Evolutionary conservation across 192 early-diverging fungal species (phyloP).

Genomic region (Oehlia diaphana): DNA sequence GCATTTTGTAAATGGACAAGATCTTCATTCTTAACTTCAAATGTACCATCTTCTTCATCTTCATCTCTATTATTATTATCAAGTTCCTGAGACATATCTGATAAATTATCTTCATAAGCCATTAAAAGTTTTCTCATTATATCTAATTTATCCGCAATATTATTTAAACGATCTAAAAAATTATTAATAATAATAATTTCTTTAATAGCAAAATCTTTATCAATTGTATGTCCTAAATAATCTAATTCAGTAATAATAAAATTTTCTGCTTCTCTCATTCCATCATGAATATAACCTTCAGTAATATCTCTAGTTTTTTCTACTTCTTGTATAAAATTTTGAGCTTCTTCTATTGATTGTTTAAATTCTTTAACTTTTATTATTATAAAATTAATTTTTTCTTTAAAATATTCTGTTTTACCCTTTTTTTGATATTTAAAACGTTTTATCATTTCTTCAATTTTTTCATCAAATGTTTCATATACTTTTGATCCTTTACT

Average conservation of each 20-base stretch:
- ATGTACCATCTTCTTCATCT: too few species aligned
- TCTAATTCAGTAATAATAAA: not conserved
- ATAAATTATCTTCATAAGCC: slow-evolving; percentile 1
- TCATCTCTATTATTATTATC: not conserved
- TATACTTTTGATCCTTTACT: not conserved
- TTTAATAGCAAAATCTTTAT: not conserved
- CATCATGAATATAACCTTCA: not conserved
- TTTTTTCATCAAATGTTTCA: slow-evolving; percentile 13
- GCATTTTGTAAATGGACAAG: not conserved
- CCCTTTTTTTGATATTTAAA: not conserved
- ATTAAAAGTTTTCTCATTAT: not conserved
- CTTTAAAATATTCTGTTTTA: not conserved
- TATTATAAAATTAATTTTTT: not conserved
- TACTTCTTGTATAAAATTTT: not conserved
- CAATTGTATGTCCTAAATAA: not conserved
- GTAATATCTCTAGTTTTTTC: not conserved
- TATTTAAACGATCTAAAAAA: not conserved
- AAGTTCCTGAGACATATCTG: not conserved
- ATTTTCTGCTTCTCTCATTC: slow-evolving; percentile 12
- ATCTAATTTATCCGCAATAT: not conserved
- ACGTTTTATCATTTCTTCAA: not conserved
- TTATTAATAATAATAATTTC: not conserved
- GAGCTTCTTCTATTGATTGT: not conserved
- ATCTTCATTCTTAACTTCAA: slow-evolving; percentile 1
- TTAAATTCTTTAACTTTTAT: not conserved